Percentiles rank a stretch among this genome's conserved stretches.
phyloP scores from a whole-genome alignment of 2,329 filamentous ascomycete genomes.

The Fusarium beomiforme region DNA sequence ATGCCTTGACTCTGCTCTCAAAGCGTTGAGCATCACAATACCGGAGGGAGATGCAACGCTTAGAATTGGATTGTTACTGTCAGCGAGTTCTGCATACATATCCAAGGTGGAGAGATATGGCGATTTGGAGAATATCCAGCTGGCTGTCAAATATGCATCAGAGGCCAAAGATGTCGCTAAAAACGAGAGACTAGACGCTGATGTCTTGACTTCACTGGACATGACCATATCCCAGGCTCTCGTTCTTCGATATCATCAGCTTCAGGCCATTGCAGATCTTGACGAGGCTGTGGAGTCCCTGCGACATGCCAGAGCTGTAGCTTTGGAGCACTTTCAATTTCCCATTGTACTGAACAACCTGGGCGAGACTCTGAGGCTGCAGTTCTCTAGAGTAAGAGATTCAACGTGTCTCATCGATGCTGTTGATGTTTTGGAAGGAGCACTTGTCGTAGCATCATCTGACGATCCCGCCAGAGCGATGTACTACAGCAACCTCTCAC shows the following conservation, averaged over 20 bases:
- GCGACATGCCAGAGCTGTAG: neutral
- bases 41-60: rapidly evolving
- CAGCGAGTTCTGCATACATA: neutral
- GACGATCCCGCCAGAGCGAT: neutral
- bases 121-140: neutral
- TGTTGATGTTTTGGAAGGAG: neutral
- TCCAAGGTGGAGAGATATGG: neutral
- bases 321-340: neutral
- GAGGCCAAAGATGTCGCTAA: neutral
- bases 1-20: neutral
- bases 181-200: neutral
- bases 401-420: rapidly evolving
- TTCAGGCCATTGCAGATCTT: neutral
- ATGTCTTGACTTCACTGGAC: neutral
- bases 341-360: neutral
- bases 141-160: neutral
- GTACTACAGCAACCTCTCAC: neutral
- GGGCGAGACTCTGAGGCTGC: neutral
- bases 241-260: neutral
- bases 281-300: neutral
- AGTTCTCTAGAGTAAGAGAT: neutral
- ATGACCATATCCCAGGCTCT: neutral
- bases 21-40: rapidly evolving
- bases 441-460: rapidly evolving
- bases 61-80: rapidly evolving